Evolutionary conservation across 1,284 basidiomycete genomes (phyloP).

Genomic region (Ganoderma lingzhi): DNA sequence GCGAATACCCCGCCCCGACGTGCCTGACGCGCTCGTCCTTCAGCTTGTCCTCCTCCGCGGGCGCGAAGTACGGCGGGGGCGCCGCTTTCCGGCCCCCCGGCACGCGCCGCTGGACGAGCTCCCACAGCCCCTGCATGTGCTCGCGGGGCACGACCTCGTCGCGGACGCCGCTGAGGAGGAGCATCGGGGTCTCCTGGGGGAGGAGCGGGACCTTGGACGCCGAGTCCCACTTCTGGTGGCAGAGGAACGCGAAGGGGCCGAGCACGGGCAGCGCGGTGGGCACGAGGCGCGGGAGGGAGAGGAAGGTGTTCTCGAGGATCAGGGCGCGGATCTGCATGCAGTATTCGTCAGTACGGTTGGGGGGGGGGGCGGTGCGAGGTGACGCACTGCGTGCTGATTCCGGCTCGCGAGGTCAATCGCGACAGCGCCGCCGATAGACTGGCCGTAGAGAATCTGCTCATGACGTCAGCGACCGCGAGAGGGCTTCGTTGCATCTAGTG

Average conservation of each 20-base stretch:
- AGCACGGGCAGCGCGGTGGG: constrained; percentile 86
- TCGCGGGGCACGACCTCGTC: constrained; percentile 89
- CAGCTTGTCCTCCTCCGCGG: constrained; percentile 19
- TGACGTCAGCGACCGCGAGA: not conserved
- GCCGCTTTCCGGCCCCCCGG: constrained; percentile 23
- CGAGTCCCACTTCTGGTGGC: constrained; percentile 93
- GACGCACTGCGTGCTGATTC: constrained; percentile 73
- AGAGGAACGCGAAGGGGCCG: constrained; percentile 81
- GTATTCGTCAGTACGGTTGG: not conserved
- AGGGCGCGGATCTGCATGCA: constrained; percentile 67
- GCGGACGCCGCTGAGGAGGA: constrained; percentile 83
- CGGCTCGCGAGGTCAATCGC: constrained; percentile 87
- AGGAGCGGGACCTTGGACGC: constrained; percentile 74
- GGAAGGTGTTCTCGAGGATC: constrained; percentile 95
- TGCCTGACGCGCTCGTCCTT: constrained; percentile 23
- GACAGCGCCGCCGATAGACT: constrained; percentile 97
- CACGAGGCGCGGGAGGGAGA: constrained; percentile 81
- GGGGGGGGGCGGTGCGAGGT: not conserved
- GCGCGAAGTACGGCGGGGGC: constrained; percentile 13
- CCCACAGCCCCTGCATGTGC: constrained; percentile 87
- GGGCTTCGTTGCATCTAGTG: not conserved
- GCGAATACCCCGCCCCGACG: constrained; percentile 27
- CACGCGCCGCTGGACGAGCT: constrained; percentile 59
- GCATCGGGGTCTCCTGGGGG: constrained; percentile 77
- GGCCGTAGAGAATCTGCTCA: constrained; percentile 83